phyloP scores from a whole-genome alignment of 148 eudicot species.

The Cornus suecica region DNA sequence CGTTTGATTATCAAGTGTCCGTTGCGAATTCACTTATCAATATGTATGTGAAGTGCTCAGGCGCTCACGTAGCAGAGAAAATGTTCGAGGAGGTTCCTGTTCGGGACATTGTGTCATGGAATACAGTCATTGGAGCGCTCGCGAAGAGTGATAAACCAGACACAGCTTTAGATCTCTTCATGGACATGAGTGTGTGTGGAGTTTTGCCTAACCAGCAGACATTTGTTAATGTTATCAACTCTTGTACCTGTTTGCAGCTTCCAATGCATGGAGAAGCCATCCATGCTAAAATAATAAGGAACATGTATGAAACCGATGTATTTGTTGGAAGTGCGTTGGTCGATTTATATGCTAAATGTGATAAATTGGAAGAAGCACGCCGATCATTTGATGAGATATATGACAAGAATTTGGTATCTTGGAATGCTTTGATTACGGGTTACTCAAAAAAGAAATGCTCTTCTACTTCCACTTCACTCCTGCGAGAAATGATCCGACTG shows the following conservation, averaged over 20 bases:
- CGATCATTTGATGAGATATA: constrained; percentile 57
- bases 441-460: constrained; percentile 31
- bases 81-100: constrained; percentile 34
- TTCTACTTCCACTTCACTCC: constrained; percentile 23
- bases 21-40: constrained; percentile 53
- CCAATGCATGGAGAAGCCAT: constrained; percentile 43
- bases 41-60: constrained; percentile 50
- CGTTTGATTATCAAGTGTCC: constrained; percentile 30
- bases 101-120: constrained; percentile 66
- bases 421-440: constrained; percentile 63
- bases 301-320: constrained; percentile 42
- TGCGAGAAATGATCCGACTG: constrained; percentile 50
- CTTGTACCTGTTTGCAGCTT: constrained; percentile 35
- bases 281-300: constrained; percentile 55
- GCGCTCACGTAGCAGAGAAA: constrained; percentile 32
- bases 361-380: constrained; percentile 39
- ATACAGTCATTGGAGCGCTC: constrained; percentile 49
- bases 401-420: constrained; percentile 56
- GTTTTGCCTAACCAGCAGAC: constrained; percentile 48
- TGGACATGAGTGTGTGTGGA: constrained; percentile 27
- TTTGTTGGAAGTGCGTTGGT: constrained; percentile 64
- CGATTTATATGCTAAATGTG: constrained; percentile 56
- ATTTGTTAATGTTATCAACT: constrained; percentile 42
- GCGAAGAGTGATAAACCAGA: constrained; percentile 36
- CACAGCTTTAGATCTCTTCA: constrained; percentile 42